Conservation (phyloP, 768 basidiomycete genomes). For the Sarcomyxa edulis region DNA sequence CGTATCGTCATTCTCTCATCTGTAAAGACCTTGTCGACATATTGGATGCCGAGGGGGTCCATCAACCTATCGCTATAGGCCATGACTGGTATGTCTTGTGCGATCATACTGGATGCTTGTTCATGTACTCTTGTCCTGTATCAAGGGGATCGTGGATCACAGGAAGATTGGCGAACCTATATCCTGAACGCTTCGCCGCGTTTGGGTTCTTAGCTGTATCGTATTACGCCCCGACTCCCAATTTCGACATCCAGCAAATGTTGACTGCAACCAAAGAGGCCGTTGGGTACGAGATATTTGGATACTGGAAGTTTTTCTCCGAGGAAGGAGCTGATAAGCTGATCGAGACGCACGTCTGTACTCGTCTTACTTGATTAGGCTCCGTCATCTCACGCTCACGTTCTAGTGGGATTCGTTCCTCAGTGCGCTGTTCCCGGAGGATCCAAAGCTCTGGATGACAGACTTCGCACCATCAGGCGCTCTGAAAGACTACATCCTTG, state of each 20-base stretch:
- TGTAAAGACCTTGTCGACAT: constrained; percentile 36
- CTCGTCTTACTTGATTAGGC: neutral
- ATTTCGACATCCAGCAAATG: constrained; percentile 13
- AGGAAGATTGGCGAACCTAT: constrained; percentile 31
- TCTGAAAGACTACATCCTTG: constrained; percentile 27
- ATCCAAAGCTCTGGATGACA: constrained; percentile 28
- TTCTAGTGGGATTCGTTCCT: constrained; percentile 34
- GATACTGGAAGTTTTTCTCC: constrained; percentile 33
- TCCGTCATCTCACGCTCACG: too few species aligned
- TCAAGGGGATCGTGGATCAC: constrained; percentile 31
- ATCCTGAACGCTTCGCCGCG: constrained; percentile 32
- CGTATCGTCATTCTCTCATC: constrained; percentile 30
- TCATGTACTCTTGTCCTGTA: neutral
- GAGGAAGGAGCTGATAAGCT: constrained; percentile 25
- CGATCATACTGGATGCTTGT: neutral
- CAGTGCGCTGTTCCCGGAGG: constrained; percentile 23
- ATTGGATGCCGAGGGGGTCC: constrained; percentile 29
- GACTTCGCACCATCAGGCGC: constrained; percentile 31
- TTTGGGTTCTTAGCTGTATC: constrained; percentile 32
- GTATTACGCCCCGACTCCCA: constrained; percentile 24
- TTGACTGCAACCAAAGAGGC: constrained; percentile 13
- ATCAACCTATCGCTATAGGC: constrained; percentile 30
- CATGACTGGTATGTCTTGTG: constrained; percentile 35
- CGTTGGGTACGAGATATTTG: constrained; percentile 23
- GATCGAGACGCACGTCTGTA: constrained; percentile 30